Evolutionary conservation across 495 filamentous ascomycete species (phyloP).

Genomic region (Neurospora sublineolata): DNA sequence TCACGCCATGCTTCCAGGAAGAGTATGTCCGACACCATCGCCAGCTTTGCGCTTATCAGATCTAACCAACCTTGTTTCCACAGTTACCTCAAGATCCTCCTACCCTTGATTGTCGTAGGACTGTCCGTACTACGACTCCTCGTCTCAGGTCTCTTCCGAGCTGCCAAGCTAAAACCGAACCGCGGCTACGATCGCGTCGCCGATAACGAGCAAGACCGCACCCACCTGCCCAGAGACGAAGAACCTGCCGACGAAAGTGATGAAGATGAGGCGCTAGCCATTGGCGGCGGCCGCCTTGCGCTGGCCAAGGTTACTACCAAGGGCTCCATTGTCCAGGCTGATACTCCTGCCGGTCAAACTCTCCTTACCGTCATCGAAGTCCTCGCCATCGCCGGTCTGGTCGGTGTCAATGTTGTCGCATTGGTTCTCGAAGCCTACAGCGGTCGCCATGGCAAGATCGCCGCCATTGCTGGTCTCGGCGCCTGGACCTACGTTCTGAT

Average conservation of each 20-base stretch:
- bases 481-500: slow-evolving; percentile 76
- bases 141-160: slow-evolving; percentile 39
- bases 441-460: slow-evolving; percentile 27
- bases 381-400: slow-evolving; percentile 56
- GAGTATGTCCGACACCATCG: slow-evolving; percentile 49
- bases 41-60: background rate
- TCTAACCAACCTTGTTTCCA: slow-evolving; percentile 3
- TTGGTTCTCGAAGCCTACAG: slow-evolving; percentile 34
- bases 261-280: slow-evolving; percentile 50
- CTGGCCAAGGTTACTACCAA: slow-evolving; percentile 52
- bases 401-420: slow-evolving; percentile 53
- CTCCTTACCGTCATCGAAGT: slow-evolving; percentile 60
- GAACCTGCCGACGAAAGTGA: slow-evolving; percentile 41
- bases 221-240: slow-evolving; percentile 34
- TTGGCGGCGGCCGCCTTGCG: slow-evolving; percentile 37
- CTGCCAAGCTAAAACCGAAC: slow-evolving; percentile 32
- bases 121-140: slow-evolving; percentile 58
- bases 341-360: slow-evolving; percentile 64
- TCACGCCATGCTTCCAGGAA: slow-evolving; percentile 75
- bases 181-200: slow-evolving; percentile 40
- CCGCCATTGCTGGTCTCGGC: slow-evolving; percentile 51
- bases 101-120: slow-evolving; percentile 62
- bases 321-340: slow-evolving; percentile 59
- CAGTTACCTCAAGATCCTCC: slow-evolving; percentile 74
- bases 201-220: slow-evolving; percentile 32